Evolutionary conservation across 2,329 filamentous ascomycete genomes (phyloP).

Genomic region (Lasiodiplodia gonubiensis): DNA sequence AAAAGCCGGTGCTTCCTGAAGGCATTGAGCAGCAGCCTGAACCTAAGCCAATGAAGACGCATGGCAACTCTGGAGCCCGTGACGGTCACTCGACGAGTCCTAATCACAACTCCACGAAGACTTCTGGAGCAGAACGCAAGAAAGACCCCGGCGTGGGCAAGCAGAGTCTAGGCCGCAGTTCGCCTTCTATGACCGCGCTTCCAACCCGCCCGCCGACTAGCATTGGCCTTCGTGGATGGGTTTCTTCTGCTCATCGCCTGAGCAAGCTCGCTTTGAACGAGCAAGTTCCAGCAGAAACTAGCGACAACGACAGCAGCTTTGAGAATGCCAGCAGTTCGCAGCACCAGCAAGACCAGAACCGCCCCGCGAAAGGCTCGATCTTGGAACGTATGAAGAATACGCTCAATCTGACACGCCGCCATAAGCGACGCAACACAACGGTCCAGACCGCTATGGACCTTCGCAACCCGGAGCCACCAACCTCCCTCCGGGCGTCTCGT

Average conservation of each 20-base stretch:
- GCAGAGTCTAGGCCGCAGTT: background rate
- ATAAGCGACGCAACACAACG: background rate
- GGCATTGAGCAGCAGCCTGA: background rate
- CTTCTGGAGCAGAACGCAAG: background rate
- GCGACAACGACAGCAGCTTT: background rate
- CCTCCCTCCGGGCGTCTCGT: background rate
- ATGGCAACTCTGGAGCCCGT: background rate
- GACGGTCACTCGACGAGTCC: background rate
- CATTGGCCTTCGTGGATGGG: background rate
- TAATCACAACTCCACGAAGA: background rate
- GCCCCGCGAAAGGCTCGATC: background rate
- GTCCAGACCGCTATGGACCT: slow-evolving; percentile 1
- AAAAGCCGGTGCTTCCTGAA: background rate
- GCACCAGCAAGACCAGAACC: background rate
- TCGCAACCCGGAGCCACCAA: background rate
- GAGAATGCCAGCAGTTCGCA: background rate
- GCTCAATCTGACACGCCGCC: background rate
- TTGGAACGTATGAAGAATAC: background rate
- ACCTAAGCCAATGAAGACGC: background rate
- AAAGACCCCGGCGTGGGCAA: too few species aligned
- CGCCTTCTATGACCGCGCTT: background rate
- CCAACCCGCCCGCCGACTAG: background rate
- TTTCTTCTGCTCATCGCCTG: background rate
- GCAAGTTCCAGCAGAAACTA: background rate
- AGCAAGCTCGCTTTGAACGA: background rate